Base-by-base conservation (phyloP, 73 alveolate species). In the Paramecium caudatum region DNA sequence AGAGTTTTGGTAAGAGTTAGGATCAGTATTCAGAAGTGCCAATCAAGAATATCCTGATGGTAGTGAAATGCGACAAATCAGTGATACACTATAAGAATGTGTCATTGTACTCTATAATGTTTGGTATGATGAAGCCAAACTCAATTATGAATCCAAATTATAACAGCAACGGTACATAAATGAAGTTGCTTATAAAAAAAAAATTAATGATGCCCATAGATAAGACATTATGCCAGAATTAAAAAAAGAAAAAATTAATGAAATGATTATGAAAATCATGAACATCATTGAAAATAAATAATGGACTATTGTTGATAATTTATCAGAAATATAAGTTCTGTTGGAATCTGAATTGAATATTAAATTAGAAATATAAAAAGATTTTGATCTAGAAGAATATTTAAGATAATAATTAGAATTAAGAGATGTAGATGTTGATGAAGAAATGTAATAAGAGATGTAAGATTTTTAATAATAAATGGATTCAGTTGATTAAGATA, bases 1-100 rank as follows among this genome's bases (percentile, higher is more conserved):
- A 16, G 97, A 94, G 0, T 95, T 95, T 83, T 95, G 97, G 97
- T 94, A 62, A 25, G 97, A 95, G 69, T 91, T 95, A 8, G 98
- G 98, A 17, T 61, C 92, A 34, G 82, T 95, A 1, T 95, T 94
- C 69, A 83, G 70, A 34, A 21, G 68, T 27, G 47, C 46, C 39
- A 10, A 32, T 32, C 6, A 68, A 68, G 47, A 37, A 16, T 74
- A 16, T 21, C 25, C 36, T 15, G 88, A 74, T 21, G 55, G 8
- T 37, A 45, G 47, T 74, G 88, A 74, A 45, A 74, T 74, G 62
- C 36, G 32, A 36, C 16, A 21, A 19, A 74, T 74, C 21, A 23
- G 88, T 19, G 88, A 74, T 23, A 74, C 88, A 10, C 23, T 74
- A 8, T 39, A 25, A 41, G 88, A 74, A 41, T 36, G 69, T 37